Evolutionary conservation across 176 grass and related monocot genomes (phyloP).

Genomic region (Oryza meridionalis): DNA sequence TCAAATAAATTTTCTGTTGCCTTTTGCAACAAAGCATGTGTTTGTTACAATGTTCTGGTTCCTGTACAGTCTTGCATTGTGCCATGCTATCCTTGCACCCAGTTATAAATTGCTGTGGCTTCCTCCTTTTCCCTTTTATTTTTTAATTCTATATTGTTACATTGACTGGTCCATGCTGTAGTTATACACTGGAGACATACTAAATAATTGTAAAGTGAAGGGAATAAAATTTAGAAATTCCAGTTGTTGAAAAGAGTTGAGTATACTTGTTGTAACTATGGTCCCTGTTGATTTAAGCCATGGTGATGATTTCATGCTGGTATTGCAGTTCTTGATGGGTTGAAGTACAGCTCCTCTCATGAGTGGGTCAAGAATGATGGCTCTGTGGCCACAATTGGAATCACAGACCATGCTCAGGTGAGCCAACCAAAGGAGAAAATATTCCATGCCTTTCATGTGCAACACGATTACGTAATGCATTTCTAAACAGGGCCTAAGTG

Average conservation of each 20-base stretch:
- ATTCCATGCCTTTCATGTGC: conserved; percentile 16
- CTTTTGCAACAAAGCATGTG: conserved; percentile 19
- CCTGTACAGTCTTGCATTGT: conserved; percentile 21
- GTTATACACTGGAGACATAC: background rate
- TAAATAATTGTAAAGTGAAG: background rate
- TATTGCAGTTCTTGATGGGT: conserved; percentile 57
- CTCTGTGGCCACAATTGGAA: conserved; percentile 76
- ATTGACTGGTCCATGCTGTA: background rate
- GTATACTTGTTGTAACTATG: background rate
- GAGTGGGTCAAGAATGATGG: conserved; percentile 74
- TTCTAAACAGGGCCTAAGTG: background rate
- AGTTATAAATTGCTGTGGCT: background rate
- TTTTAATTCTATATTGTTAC: background rate
- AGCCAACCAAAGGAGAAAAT: background rate
- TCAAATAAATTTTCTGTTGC: background rate
- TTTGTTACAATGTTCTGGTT: background rate
- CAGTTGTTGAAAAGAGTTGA: background rate
- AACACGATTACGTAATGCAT: background rate
- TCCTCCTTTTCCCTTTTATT: background rate
- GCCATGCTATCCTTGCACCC: background rate
- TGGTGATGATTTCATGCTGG: background rate
- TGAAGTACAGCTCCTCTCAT: conserved; percentile 61
- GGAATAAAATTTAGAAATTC: background rate
- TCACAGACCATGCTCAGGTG: conserved; percentile 94
- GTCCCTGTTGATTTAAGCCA: background rate